Conservation (phyloP, 2,329 filamentous ascomycete genomes). For the Helminthosporium solani region DNA sequence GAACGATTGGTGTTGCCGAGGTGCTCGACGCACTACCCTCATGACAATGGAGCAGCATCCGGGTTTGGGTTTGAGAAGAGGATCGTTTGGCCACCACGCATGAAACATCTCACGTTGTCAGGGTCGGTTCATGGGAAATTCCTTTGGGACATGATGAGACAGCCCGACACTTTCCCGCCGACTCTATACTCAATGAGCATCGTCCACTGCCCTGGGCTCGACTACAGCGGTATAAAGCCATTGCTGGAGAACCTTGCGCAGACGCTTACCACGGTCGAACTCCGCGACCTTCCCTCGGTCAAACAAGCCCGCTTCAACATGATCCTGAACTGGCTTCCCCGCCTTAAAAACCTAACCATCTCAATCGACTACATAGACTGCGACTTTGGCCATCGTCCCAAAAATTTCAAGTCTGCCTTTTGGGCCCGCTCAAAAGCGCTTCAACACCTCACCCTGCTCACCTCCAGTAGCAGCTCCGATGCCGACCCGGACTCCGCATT, state of each 20-base stretch:
- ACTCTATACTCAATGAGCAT: constrained; percentile 36
- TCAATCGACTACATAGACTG: constrained; percentile 50
- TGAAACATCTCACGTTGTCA: constrained; percentile 45
- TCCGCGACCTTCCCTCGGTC: constrained; percentile 45
- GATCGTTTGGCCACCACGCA: constrained; percentile 46
- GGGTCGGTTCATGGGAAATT: constrained; percentile 49
- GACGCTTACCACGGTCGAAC: constrained; percentile 40
- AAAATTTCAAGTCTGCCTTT: constrained; percentile 8
- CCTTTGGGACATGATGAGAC: constrained; percentile 40
- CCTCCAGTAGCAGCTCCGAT: constrained; percentile 34
- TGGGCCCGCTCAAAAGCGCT: constrained; percentile 37
- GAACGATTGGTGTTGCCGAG: constrained; percentile 49
- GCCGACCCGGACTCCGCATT: constrained; percentile 40
- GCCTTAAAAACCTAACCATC: constrained; percentile 44
- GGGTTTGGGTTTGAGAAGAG: constrained; percentile 13
- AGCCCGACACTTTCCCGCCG: constrained; percentile 33
- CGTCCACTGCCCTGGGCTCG: constrained; percentile 46
- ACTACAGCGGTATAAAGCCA: constrained; percentile 35
- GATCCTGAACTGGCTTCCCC: constrained; percentile 44
- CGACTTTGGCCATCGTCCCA: constrained; percentile 38
- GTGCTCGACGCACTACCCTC: constrained; percentile 33
- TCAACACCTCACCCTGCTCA: constrained; percentile 43
- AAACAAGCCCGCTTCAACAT: constrained; percentile 43
- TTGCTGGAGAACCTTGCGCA: constrained; percentile 39
- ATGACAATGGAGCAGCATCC: constrained; percentile 8